Evolutionary conservation across 805 yeast genomes (phyloP), one percentile per base, ranked within the genome.

Genomic region (Kluyveromyces lactis): DNA sequence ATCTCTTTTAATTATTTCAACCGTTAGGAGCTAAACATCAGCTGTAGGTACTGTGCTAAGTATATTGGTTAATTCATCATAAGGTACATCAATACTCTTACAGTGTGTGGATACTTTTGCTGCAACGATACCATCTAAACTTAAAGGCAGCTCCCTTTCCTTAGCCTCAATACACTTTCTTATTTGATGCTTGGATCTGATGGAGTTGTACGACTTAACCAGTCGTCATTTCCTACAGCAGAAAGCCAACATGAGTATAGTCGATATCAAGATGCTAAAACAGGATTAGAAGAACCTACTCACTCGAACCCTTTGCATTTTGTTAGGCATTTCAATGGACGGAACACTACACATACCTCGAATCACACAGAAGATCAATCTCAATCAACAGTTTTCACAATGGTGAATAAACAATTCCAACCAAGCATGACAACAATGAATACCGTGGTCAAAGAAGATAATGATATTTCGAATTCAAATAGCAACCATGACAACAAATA

Each of bases 401-500:
- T 45, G n/a, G 33, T 41, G n/a, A 44, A 34, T 19, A 27, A 33
- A 18, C 45, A 47, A 24, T 43, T 45, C 26, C 57, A 52, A 39
- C 49, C 52, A 9, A 51, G 56, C 34, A 51, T 50, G 49, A 51
- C 57, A 3, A 50, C 57, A 2, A 46, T 47, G 41, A 45, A 53
- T 31, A 39, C 48, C 16, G 44, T 32, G 18, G 44, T 17, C 5
- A 38, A 40, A 17, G 24, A 36, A 7, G 43, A 40, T 4, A 35
- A 26, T 11, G 40, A 40, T 19, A 33, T 29, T 30, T 19, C 24
- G 12, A 33, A 40, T 17, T 9, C 24, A 21, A 36, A 34, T 17
- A 16, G 27, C 23, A 43, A 42, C 13, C 28, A 23, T 17, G 21
- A 15, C 4, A 26, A 34, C 3, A 7, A 16, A n/a, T 10, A 15